Evolutionary conservation across 2,329 filamentous ascomycete genomes (phyloP), one percentile per base, ranked within the genome.

Genomic region (Aspergillus persii): DNA sequence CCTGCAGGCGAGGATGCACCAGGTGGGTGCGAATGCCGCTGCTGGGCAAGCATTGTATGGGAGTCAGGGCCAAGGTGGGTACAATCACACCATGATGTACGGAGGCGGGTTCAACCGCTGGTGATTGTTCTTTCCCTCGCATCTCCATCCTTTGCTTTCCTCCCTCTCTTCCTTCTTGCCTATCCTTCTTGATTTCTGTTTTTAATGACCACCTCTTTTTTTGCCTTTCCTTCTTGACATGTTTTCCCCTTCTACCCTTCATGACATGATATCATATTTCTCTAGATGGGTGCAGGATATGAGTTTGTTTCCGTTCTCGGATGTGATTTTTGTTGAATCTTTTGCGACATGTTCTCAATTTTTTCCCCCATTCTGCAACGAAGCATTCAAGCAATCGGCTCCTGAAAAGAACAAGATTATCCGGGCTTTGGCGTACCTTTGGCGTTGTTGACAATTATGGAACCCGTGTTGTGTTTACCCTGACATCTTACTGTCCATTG

Each of bases 1-100:
- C 86, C 88, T 98, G 85, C 93, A 96, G 84, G 92, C 92, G 80
- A 91, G 93, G 86, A 90, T 96, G 85, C 93, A 96, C 81, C 91
- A 95, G 83, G 89, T 87, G 81, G 90, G 87, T 84, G 87, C 87
- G 80, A 88, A 89, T 85, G 68, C 74, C 71, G 71, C 71, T 69
- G 89, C 89, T 81, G 89, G 90, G 79, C 91, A 95, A 85, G 91
- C 90, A 79, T 85, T 95, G 79, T 96, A 95, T 81, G 89, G 89
- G 80, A 90, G 90, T 80, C 90, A 96, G 79, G 83, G 84, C 76
- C 83, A 85, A 94, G 92, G 92, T 95, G 92, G 91, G 89, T 96
- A 96, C 86, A 92, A 90, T 68, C 81, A 82, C 61, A 77, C 87
- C 71, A 89, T 91, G 86, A 90, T 96, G 85, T 96, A 96, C 78